Conservation (phyloP, 164 flowering plant species). For the Magnolia kwangsiensis region DNA sequence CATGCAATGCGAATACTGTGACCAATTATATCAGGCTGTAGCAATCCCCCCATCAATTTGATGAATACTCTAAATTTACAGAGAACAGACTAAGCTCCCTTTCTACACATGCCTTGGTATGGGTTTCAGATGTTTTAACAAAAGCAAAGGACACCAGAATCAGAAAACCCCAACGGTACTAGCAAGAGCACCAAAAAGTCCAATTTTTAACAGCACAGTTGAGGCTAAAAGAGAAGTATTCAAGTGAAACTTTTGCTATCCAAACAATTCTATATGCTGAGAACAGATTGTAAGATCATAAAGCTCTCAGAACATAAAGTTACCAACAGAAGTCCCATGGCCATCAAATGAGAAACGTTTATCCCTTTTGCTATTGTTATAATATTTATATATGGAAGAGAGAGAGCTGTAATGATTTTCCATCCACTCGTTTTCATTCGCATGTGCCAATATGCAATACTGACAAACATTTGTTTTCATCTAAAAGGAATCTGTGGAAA, state of each 20-base stretch:
- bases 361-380: background rate
- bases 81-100: background rate
- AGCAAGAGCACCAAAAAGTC: background rate
- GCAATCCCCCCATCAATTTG: background rate
- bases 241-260: background rate
- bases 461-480: background rate
- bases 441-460: background rate
- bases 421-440: background rate
- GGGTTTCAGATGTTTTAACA: background rate
- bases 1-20: background rate
- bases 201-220: background rate
- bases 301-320: background rate
- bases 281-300: background rate
- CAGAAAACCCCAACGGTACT: background rate
- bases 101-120: background rate
- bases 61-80: background rate
- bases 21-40: background rate
- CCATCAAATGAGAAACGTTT: background rate
- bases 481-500: background rate
- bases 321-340: background rate
- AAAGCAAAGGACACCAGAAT: background rate
- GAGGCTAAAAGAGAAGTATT: background rate
- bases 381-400: no score
- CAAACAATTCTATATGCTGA: background rate
- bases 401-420: background rate